Conservation (phyloP, 106 monocot genomes). For the Triglochin maritima region DNA sequence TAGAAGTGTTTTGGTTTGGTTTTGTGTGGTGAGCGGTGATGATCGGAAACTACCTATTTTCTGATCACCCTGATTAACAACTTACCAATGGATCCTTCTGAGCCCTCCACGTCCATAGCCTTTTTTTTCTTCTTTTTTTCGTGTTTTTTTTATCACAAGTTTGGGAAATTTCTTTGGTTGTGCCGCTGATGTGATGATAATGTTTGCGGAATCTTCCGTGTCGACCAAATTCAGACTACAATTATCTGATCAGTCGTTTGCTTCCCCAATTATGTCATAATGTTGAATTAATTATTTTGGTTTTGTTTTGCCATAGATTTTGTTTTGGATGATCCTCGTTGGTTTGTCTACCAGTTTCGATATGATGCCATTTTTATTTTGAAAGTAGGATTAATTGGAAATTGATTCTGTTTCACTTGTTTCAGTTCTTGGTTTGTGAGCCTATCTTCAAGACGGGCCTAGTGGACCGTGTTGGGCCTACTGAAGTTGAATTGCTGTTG, state of each 20-base stretch:
- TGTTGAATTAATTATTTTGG: too few species aligned
- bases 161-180: background rate
- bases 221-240: slow-evolving; percentile 11
- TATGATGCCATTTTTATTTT: too few species aligned
- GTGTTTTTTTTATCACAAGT: background rate
- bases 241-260: slow-evolving; percentile 11
- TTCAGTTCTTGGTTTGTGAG: too few species aligned
- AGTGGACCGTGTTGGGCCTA: too few species aligned
- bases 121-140: background rate
- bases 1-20: background rate
- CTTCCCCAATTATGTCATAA: background rate
- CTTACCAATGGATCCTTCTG: slow-evolving; percentile 22
- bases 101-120: background rate
- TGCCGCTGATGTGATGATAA: slow-evolving; percentile 8
- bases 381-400: too few species aligned
- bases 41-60: slow-evolving; percentile 8
- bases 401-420: too few species aligned
- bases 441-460: too few species aligned
- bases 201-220: background rate
- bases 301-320: too few species aligned
- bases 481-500: too few species aligned
- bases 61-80: slow-evolving; percentile 6
- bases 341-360: too few species aligned
- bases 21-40: background rate
- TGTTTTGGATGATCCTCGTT: too few species aligned